Conservation (phyloP, 805 yeast genomes). For the Metschnikowia lachancei region DNA sequence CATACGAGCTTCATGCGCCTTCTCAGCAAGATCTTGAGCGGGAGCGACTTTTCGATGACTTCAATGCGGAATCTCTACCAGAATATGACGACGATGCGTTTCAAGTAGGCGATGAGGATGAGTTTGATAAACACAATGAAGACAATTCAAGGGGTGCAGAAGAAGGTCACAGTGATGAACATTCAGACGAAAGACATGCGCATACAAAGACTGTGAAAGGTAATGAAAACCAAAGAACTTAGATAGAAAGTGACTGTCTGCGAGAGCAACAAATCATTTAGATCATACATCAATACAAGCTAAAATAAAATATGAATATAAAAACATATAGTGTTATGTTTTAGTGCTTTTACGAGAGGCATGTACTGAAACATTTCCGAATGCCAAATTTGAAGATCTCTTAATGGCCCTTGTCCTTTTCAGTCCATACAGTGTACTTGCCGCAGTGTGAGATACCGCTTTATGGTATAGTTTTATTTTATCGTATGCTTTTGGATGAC, state of each 20-base stretch:
- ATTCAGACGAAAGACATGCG: not conserved
- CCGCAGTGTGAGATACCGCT: no score
- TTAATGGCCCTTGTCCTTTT: no score
- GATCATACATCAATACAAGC: not conserved
- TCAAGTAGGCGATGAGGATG: conserved; percentile 39
- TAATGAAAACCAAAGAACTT: not conserved
- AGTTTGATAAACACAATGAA: conserved; percentile 7
- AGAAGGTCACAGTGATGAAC: conserved; percentile 7
- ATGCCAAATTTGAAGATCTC: no score
- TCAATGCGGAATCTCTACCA: conserved; percentile 38
- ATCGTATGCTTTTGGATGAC: no score
- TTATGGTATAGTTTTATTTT: no score
- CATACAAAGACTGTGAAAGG: not conserved
- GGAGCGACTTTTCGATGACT: conserved; percentile 41
- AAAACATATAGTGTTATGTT: not conserved
- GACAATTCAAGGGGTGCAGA: not conserved
- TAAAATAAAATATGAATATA: not conserved
- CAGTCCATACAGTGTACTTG: no score
- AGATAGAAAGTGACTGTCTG: not conserved
- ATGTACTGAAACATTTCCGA: no score
- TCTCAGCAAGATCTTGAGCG: conserved; percentile 34
- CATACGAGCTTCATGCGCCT: conserved; percentile 31
- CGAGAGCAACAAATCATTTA: not conserved
- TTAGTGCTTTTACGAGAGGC: not conserved
- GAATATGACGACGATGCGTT: conserved; percentile 42